Base-by-base conservation (phyloP, 495 filamentous ascomycete genomes). In the Neurospora tetraspora region DNA sequence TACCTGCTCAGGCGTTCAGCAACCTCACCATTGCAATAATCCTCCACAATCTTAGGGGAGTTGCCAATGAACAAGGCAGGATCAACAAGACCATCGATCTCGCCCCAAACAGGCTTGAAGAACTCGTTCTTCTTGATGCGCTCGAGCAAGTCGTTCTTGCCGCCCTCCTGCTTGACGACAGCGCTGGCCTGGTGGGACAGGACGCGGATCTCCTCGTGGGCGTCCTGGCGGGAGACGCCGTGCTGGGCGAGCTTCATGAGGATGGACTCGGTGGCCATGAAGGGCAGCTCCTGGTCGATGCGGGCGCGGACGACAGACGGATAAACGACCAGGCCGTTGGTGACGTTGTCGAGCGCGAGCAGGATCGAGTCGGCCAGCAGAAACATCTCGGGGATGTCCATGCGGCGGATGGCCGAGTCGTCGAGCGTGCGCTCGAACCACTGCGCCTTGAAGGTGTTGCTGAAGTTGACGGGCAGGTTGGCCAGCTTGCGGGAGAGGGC, bases 181-280 rank as follows among this genome's bases (percentile, higher is more conserved):
- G 86, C 86, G 73, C 86, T 87, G 5, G 96, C 94, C 83, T 98
- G 85, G 81, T 95, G 94, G n/a, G 89, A 92, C 72, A 98, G 86
- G 16, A 97, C 92, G 71, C 92, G 89, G 83, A 98, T 94, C 78
- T 93, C 85, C 83, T 98, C 96, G 80, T 99, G 96, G 4, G 96
- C 91, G 34, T 97, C 92, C 80, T 99, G 96, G 69, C 96, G 86
- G 47, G 89, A 93, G 16, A 86, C 87, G 38, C 94, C 94, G 75
- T 91, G 87, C 73, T 86, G 86, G 45, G 92, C 89, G 69, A 96
- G 87, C 78, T 89, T 89, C 94, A 97, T 97, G 81, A 98, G 93
- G 77, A 98, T 91, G 81, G 91, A 86, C 80, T 90, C 92, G 75
- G 93, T 94, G 6, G 90, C 89, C 92, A 96, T 95, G 85, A 96